Base-by-base conservation (phyloP, 2,329 filamentous ascomycete genomes). In the Xylaria sp. region DNA sequence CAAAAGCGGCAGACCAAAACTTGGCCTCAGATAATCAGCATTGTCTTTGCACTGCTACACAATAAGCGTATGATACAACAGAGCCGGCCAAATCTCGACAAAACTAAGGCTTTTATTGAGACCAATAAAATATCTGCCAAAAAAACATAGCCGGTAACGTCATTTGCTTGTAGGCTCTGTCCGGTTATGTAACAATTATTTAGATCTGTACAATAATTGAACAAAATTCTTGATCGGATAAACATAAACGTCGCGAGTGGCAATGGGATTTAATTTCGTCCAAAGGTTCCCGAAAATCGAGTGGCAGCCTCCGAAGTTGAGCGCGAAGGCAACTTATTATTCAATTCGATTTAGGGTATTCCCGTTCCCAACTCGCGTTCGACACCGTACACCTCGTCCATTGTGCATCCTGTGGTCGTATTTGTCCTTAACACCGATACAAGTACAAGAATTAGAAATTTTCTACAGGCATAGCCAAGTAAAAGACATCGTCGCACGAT, bases 401-500 rank as follows among this genome's bases (percentile, higher is more conserved):
- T 76, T 69, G 75, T 74, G 74, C 77, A 80, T 81, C 77, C 78
- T 72, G 73, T 77, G 78, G 73, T 75, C 75, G 76, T 73, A 73
- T 73, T 74, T 71, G 74, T 73, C 74, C 76, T 72, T 72, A 78
- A 76, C 75, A 80, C 79, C 79, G 74, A 78, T 76, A 80, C 77
- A 80, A 80, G 78, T 82, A 83, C 81, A 84, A 82, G 79, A 82
- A 82, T 76, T 70, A 79, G 77, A 78, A 76, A 76, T 71, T 75
- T 76, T 76, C 76, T 77, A 76, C 77, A 77, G 73, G 78, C 78
- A 73, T 78, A 18, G 73, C 4, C 31, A 41, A 69, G 52, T 25
- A 55, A 15, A 60, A n/a, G 76, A 80, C 76, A 78, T 79, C 78
- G 79, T 76, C 76, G 78, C 76, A 78, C 79, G 76, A 79, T 79